Base-by-base conservation (phyloP, 1,139 yeast species). In the Yamadazyma blattariae region DNA sequence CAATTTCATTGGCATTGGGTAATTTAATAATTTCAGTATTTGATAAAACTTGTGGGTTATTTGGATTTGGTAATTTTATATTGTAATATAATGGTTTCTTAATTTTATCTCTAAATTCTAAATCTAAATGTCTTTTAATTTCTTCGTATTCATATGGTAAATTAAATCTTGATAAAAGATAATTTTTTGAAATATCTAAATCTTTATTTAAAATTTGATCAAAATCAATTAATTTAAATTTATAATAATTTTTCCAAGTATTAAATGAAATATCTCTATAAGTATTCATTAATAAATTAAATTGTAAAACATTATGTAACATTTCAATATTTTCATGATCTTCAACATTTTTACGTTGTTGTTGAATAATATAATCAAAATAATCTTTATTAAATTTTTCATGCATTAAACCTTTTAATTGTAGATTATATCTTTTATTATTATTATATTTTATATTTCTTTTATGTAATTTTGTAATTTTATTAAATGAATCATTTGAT, bases 1-100 rank as follows among this genome's bases (percentile, higher is more conserved):
- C 76, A 32, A 70, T 38, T n/a, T 66, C 54, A 41, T 70, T 70
- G 17, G 72, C 61, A 47, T 69, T 70, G 3, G 76, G 76, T 30
- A 70, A 56, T 48, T 66, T 67, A 24, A 70, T 55, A 10, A 69
- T 55, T 43, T 70, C 76, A 20, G 67, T 51, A 40, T 61, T 65
- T 35, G 61, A 66, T 39, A 67, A 54, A 12, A 55, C 41, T 35
- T 63, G 68, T 1, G 71, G 65, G 33, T 64, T 63, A 28, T 46
- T 48, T 5, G 47, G 39, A 33, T 65, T 70, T 0, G 70, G 60
- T 39, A 57, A 56, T 5, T 63, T 51, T 10, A 63, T 48, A 13
- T 57, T 51, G 39, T 60, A 62, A 24, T 66, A 56, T 16, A 69
- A 56, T 2, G 71, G 71, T 26, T 57, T 57, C 37, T 64, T 65